Base-by-base conservation (phyloP, 2,329 filamentous ascomycete species). In the Diplodia seriata region DNA sequence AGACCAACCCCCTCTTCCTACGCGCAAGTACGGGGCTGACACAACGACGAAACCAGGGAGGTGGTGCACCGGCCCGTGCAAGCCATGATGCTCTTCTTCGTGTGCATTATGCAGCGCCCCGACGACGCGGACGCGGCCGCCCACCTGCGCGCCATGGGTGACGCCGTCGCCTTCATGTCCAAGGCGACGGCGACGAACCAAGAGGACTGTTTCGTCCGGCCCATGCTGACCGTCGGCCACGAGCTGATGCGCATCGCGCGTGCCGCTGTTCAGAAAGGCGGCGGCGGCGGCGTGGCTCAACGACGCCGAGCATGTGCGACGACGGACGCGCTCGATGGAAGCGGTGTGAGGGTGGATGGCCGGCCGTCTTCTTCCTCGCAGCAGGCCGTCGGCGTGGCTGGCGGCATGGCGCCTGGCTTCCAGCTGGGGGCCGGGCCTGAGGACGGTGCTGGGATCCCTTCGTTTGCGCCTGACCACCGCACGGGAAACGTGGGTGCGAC, bases 11-110 rank as follows among this genome's bases (percentile, higher is more conserved):
- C n/a, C n/a, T n/a, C n/a, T n/a, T n/a, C n/a, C 23, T 26, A 26
- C 23, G 23, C 8, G 23, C 4, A 18, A 12, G n/a, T n/a, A n/a
- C n/a, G 11, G 2, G 3, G n/a, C 26, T 50, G 12, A 51, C 59
- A 3, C 23, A 3, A 3, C 23, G 3, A 3, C 23, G 3, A 26
- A n/a, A 0, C 18, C 15, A 14, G 59, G 59, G 59, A 63, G 7
- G 8, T 18, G 26, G 36, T 29, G 3, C 59, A 63, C n/a, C 31
- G 18, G 3, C 59, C 59, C 14, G 43, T 50, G 18, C 59, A 63
- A 15, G 59, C 59, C 1, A 33, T 51, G n/a, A 50, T 63, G 59
- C 47, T 63, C 3, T 49, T 63, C 29, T 63, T 63, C 59, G 36
- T 63, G 7, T 63, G 59, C 38, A 47, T 63, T 7, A 29, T 63